A percentile compares a stretch with the other conserved stretches of the same genome.
Conservation (phyloP, 2,329 filamentous ascomycete genomes). For the Thelonectria discophora region DNA sequence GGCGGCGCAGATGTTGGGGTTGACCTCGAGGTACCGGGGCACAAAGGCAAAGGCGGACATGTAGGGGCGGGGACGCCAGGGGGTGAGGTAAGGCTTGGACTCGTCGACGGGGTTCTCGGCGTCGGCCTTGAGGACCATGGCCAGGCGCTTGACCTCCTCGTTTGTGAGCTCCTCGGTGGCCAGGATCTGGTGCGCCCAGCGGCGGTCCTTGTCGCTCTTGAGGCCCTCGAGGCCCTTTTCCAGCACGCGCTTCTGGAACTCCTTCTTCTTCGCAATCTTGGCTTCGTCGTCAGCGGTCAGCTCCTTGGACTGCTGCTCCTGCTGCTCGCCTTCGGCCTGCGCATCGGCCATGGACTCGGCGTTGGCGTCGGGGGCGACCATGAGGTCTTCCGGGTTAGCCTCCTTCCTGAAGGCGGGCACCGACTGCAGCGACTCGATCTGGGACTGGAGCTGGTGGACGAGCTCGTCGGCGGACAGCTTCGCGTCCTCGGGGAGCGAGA, state of each 20-base stretch:
- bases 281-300: slow-evolving; percentile 32
- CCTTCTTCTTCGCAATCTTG: slow-evolving; percentile 30
- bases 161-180: slow-evolving; percentile 49
- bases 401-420: slow-evolving; percentile 46
- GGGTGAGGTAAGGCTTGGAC: slow-evolving; percentile 86
- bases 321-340: not conserved
- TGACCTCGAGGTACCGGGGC: slow-evolving; percentile 94
- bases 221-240: slow-evolving; percentile 49
- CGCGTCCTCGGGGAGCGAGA: slow-evolving; percentile 53
- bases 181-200: slow-evolving; percentile 46
- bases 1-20: slow-evolving; percentile 94
- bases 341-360: not conserved
- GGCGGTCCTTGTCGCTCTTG: slow-evolving; percentile 45
- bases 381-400: slow-evolving; percentile 31
- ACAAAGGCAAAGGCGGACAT: slow-evolving; percentile 96
- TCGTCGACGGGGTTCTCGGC: slow-evolving; percentile 80
- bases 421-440: slow-evolving; percentile 47
- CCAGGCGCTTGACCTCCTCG: slow-evolving; percentile 63
- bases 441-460: slow-evolving; percentile 44
- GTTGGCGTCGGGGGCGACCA: slow-evolving; percentile 11
- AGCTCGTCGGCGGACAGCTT: slow-evolving; percentile 43
- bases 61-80: slow-evolving; percentile 86
- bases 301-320: slow-evolving; percentile 16
- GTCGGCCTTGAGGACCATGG: slow-evolving; percentile 67
- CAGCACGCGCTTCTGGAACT: slow-evolving; percentile 46